Base-by-base conservation (phyloP, 2,329 filamentous ascomycete species). In the Fusarium mundagurra region DNA sequence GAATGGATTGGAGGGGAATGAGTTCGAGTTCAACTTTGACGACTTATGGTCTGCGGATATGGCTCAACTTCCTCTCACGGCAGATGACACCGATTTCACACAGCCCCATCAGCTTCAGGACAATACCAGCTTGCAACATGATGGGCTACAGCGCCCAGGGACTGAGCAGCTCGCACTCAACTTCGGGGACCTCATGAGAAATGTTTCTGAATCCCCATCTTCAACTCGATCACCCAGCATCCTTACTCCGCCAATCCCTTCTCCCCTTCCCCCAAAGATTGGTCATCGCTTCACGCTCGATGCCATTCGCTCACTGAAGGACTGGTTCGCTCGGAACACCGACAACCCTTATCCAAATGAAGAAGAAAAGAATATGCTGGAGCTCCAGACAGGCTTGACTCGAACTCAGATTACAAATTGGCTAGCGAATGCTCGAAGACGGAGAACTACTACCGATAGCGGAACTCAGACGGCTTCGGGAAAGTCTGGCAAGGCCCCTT, bases 271-370 rank as follows among this genome's bases (percentile, higher is more conserved):
- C 1, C 60, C 72, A 5, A 74, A 74, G 24, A 53, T 74, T 3
- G 72, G 72, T 1, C 58, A 73, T 36, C 59, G 72, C 13, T 74
- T 74, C 20, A 74, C 72, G 2, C 55, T 72, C 6, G 65, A 73
- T 8, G 50, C 61, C 20, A 44, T 69, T 2, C 64, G 69, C 2
- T 88, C 93, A 22, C 83, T 97, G 44, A 94, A 94, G 81, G 90
- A 91, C 75, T 97, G 94, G 94, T 87, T 96, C 41, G 87, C 91
- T 2, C 89, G 89, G 11, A 93, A 97, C 80, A 88, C 87, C 72
- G 88, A 92, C 48, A 92, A 96, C 76, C 94, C 94, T 0, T 97
- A 97, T 79, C 94, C 94, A 11, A 94, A 89, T 17, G 94, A 96
- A 47, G 90, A 93, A 59, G 93, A 97, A 80, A 96, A 94, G 79